Evolutionary conservation across 2,329 filamentous ascomycete genomes (phyloP), one percentile per base, ranked within the genome.

Genomic region (Grosmannia penicillata): DNA sequence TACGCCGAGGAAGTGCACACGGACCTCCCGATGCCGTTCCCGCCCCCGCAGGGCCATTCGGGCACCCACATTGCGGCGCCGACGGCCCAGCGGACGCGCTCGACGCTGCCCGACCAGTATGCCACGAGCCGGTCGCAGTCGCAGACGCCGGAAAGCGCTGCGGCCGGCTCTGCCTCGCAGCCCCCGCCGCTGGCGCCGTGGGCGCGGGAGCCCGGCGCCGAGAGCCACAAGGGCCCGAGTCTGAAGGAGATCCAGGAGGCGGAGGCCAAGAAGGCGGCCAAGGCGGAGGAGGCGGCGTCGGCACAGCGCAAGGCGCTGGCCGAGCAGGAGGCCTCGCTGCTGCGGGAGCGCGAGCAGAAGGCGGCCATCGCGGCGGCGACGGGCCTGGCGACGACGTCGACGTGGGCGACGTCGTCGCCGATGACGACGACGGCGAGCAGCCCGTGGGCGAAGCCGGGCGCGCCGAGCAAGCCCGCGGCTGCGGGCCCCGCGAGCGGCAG

Each of bases 181-280:
- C 38, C 72, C 3, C 74, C 86, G 4, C 84, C 89, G 0, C 63
- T 95, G 47, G 91, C 91, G 1, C 91, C 91, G 0, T 98, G 91
- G 91, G 91, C 91, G 6, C 91, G 91, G 56, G 86, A 96, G 47
- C 71, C 72, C 3, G 79, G 82, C 35, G 61, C 67, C 6, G 69
- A 75, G 43, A 62, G 70, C 19, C 75, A 83, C 29, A 93, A 83
- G 57, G 87, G 86, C 0, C 91, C 89, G 3, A 95, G 87, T 43
- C 65, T 98, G 45, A 93, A 86, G 61, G 87, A 98, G 54, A 98
- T 98, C 19, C 91, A 98, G 56, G 89, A 94, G 57, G 80, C 84
- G 5, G 91, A 98, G 57, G 89, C 89, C 26, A 84, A 82, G 53
- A 93, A 91, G 56, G 87, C 87, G 10, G 89, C 89, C 37, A 83